Conservation (phyloP, 805 yeast species). For the Vanderwaltozyma tropicalis region DNA sequence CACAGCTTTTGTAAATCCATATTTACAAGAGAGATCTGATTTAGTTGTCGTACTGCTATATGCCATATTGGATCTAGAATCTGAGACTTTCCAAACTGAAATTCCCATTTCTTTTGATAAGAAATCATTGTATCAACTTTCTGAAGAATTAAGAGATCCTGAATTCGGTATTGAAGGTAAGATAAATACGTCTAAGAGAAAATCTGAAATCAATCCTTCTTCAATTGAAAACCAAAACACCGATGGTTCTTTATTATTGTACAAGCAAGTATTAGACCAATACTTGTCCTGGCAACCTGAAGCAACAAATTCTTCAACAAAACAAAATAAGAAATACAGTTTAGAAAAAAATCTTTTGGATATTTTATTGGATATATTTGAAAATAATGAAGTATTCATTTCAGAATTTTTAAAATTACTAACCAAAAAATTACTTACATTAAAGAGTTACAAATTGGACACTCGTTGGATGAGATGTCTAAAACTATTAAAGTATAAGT, state of each 20-base stretch:
- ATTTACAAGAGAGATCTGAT: conserved; percentile 64
- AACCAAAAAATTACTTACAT: conserved; percentile 14
- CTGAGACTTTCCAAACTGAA: conserved; percentile 9
- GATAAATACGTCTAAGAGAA: neutral
- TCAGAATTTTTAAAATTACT: conserved; percentile 16
- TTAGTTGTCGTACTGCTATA: conserved; percentile 57
- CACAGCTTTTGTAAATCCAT: conserved; percentile 61
- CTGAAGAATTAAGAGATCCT: conserved; percentile 35
- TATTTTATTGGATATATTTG: conserved; percentile 17
- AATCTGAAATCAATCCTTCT: too few relatives aligned
- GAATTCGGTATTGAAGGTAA: conserved; percentile 14
- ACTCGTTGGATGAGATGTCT: conserved; percentile 20
- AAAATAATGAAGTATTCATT: conserved; percentile 18
- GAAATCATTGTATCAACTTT: conserved; percentile 2
- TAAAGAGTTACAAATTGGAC: conserved; percentile 16
- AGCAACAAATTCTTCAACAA: conserved; percentile 9
- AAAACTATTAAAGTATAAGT: conserved; percentile 12
- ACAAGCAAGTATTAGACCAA: conserved; percentile 13
- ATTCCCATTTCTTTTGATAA: conserved; percentile 4
- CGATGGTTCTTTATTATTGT: conserved; percentile 2
- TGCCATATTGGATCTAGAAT: conserved; percentile 48
- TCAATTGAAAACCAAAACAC: neutral
- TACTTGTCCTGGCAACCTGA: conserved; percentile 23
- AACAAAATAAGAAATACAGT: conserved; percentile 4
- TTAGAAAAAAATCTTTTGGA: conserved; percentile 14